A percentile compares a stretch with the other conserved stretches of the same genome.
These are phyloP conservation scores for Lepiota brunneoincarnata DNA, from an alignment of 768 basidiomycete genomes.

Conservation along the genomic window DNA sequence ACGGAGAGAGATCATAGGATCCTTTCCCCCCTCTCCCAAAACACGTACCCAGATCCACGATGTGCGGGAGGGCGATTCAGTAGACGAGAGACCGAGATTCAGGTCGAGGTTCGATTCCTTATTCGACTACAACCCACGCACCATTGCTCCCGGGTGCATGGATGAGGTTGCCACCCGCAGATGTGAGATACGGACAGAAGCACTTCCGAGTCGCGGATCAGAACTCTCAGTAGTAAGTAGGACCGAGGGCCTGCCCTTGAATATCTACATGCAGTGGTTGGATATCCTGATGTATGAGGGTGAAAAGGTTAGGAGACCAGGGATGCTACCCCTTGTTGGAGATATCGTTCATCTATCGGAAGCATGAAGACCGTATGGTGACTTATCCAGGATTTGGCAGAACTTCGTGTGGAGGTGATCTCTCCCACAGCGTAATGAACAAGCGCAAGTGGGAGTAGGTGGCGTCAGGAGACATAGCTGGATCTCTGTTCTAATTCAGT, in stretches of 20 bases:
- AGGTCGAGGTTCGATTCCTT: constrained; percentile 1
- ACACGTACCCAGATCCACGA: constrained; percentile 8
- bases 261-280: not conserved
- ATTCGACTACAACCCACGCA: not conserved
- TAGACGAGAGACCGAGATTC: not conserved
- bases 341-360: not conserved
- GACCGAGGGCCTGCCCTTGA: not conserved
- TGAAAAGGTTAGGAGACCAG: not conserved
- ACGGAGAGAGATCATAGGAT: not conserved
- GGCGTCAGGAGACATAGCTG: constrained; percentile 2
- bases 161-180: constrained; percentile 1
- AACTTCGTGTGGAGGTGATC: not conserved
- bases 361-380: not conserved
- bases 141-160: not conserved
- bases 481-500: not conserved
- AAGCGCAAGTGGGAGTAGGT: not conserved
- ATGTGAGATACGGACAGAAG: constrained; percentile 12
- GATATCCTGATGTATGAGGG: not conserved
- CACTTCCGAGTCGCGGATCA: constrained; percentile 11
- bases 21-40: not conserved
- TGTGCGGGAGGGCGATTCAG: not conserved
- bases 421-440: not conserved
- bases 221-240: not conserved
- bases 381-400: not conserved
- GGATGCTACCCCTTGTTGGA: not conserved